Evolutionary conservation across 179 eudicot genomes (phyloP).

Genomic region (Heliamphora pulchella): DNA sequence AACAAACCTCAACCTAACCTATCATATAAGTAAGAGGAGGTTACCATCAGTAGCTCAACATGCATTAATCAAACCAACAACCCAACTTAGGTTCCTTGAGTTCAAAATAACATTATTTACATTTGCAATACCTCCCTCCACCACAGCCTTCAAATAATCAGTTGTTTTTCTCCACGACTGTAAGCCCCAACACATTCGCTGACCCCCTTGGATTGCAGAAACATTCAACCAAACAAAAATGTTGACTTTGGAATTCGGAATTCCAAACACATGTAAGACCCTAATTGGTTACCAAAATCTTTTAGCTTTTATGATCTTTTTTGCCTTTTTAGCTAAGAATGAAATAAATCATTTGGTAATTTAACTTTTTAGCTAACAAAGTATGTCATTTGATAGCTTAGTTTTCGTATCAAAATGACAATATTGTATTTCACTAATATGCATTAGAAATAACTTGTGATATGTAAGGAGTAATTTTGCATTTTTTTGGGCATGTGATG

Average conservation of each 20-base stretch:
- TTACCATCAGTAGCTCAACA: neutral
- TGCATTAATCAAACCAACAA: neutral
- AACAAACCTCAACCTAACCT: neutral
- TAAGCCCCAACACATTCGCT: neutral
- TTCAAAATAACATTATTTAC: neutral
- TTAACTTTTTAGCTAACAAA: too few relatives aligned
- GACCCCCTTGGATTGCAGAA: neutral
- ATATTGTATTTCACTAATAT: too few relatives aligned
- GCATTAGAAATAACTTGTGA: too few relatives aligned
- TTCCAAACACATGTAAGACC: neutral
- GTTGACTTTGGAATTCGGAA: neutral
- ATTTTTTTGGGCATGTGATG: too few relatives aligned
- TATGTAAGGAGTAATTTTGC: too few relatives aligned
- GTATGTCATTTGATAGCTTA: too few relatives aligned
- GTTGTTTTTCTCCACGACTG: neutral
- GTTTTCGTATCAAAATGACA: too few relatives aligned
- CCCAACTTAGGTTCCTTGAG: neutral
- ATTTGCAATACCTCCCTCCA: neutral
- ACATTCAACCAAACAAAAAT: neutral
- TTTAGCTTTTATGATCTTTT: too few relatives aligned
- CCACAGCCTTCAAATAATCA: neutral
- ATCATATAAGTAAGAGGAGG: neutral
- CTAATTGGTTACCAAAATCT: neutral
- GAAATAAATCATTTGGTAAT: too few relatives aligned
- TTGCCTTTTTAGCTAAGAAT: too few relatives aligned